A percentile compares a stretch with the other conserved stretches of the same genome.
These are phyloP conservation scores for Trichoderma sp. DNA, from an alignment of 2,329 filamentous ascomycete genomes.

Conservation along the genomic window DNA sequence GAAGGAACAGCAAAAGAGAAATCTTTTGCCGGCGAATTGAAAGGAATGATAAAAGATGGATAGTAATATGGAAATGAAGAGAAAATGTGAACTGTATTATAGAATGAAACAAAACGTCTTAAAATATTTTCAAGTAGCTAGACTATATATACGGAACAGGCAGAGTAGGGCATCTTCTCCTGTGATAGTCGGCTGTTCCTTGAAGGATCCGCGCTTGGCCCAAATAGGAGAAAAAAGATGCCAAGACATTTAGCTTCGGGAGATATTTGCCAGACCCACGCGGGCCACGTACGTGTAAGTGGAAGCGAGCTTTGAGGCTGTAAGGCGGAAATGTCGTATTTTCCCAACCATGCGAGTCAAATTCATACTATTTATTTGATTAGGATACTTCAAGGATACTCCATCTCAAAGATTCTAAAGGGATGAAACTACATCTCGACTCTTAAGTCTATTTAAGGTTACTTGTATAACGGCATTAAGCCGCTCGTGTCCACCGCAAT, in stretches of 20 bases:
- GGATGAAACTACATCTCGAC: not conserved
- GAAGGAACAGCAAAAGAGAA: not conserved
- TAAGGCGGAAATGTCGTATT: not conserved
- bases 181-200: not conserved
- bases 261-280: not conserved
- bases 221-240: constrained; percentile 2
- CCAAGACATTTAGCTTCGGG: constrained; percentile 4
- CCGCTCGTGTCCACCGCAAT: constrained; percentile 7
- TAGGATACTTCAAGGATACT: not conserved
- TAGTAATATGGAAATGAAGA: not conserved
- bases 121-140: not conserved
- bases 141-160: not conserved
- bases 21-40: not conserved
- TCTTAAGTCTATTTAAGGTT: not conserved
- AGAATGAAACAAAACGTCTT: not conserved
- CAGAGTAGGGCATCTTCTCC: not conserved
- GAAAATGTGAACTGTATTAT: not conserved
- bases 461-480: not conserved
- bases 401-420: not conserved
- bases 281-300: not conserved
- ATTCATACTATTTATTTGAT: not conserved
- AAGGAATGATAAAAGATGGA: not conserved
- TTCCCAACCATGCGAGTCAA: not conserved
- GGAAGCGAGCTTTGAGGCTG: not conserved
- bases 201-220: not conserved